Evolutionary conservation across 225 moss, liverwort and hornwort genomes (phyloP).

Genomic region (Asterella californica): DNA sequence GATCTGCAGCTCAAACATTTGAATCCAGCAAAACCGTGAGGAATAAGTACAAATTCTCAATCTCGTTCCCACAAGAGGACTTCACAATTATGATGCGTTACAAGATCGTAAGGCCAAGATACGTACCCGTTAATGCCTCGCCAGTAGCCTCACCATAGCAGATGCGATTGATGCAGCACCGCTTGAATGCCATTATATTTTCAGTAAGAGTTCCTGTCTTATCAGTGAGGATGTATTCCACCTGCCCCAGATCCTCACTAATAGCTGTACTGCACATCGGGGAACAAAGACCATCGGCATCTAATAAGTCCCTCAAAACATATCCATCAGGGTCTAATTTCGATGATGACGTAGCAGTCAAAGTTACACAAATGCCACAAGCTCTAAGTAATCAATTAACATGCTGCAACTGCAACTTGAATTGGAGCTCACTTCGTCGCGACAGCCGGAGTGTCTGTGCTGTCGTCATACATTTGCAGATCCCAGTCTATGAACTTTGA

Average conservation of each 20-base stretch:
- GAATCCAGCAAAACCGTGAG: not conserved
- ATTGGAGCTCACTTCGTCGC: slow-evolving; percentile 65
- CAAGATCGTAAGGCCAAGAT: not conserved
- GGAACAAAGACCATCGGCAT: slow-evolving; percentile 10
- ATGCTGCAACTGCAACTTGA: not conserved
- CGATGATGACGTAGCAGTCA: not conserved
- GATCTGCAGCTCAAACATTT: slow-evolving; percentile 44
- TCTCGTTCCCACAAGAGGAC: not conserved
- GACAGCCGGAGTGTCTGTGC: slow-evolving; percentile 84
- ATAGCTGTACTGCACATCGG: slow-evolving; percentile 88
- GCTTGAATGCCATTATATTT: slow-evolving; percentile 89
- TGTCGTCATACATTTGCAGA: slow-evolving; percentile 82
- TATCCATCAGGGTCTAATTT: not conserved
- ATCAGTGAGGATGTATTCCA: slow-evolving; percentile 93
- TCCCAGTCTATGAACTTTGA: slow-evolving; percentile 99
- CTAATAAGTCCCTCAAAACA: not conserved
- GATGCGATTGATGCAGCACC: slow-evolving; percentile 73
- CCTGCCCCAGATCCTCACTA: slow-evolving; percentile 95
- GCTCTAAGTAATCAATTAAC: not conserved
- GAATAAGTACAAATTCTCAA: not conserved
- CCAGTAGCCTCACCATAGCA: slow-evolving; percentile 59
- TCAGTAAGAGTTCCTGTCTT: slow-evolving; percentile 99
- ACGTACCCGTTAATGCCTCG: slow-evolving; percentile 63
- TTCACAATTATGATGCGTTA: not conserved
- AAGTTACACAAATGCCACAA: not conserved